phyloP scores from a whole-genome alignment of 2,329 filamentous ascomycete species.

The Alternaria triticina region DNA sequence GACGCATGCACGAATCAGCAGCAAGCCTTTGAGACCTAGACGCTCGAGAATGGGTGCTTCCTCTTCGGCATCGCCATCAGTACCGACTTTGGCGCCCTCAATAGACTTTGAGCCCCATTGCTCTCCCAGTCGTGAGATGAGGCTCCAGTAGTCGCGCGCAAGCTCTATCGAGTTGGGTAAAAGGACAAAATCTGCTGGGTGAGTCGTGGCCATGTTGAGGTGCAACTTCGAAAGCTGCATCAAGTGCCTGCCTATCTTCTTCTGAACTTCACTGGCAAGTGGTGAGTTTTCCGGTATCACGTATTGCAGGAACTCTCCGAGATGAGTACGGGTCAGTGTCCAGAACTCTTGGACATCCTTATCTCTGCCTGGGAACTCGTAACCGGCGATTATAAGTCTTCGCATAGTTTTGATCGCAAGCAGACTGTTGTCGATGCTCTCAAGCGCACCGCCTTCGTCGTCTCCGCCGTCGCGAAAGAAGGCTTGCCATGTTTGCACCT shows the following conservation, averaged over 20 bases:
- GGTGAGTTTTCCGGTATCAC: conserved; percentile 64
- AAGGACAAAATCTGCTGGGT: conserved; percentile 82
- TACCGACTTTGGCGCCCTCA: conserved; percentile 50
- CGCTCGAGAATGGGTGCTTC: conserved; percentile 72
- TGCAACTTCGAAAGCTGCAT: conserved; percentile 92
- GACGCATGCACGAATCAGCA: conserved; percentile 81
- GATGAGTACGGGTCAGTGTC: conserved; percentile 75
- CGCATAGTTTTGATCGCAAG: conserved; percentile 80
- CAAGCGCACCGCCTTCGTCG: conserved; percentile 64
- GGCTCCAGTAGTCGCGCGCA: conserved; percentile 82
- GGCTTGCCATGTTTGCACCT: conserved; percentile 71
- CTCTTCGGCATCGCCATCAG: conserved; percentile 56
- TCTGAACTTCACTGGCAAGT: conserved; percentile 58
- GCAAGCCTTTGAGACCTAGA: conserved; percentile 80
- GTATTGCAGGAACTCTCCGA: conserved; percentile 75
- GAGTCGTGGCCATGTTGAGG: conserved; percentile 78
- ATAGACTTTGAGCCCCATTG: conserved; percentile 66
- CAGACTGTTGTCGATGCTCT: conserved; percentile 78
- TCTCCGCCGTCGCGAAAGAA: conserved; percentile 65
- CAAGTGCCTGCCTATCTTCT: conserved; percentile 80
- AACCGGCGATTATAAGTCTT: conserved; percentile 79
- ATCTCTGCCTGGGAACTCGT: conserved; percentile 82
- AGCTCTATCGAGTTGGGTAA: conserved; percentile 81
- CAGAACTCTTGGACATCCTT: conserved; percentile 80
- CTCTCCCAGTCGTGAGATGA: conserved; percentile 78